A percentile compares a stretch with the other conserved stretches of the same genome.
Conservation (phyloP, 495 filamentous ascomycete species). For the Bathelium albidoporum region DNA sequence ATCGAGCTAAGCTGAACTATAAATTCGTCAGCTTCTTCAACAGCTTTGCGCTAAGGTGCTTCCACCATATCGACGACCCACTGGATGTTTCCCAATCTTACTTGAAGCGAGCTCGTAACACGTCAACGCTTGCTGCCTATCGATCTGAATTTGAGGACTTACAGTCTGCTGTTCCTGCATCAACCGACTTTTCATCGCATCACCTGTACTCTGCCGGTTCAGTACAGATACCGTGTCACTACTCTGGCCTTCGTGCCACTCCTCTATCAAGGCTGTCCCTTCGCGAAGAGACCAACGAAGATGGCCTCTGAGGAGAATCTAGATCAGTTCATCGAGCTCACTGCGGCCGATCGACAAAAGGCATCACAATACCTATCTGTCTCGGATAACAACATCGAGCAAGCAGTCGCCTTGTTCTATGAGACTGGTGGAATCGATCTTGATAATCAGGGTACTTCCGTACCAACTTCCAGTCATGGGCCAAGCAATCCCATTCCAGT, state of each 20-base stretch:
- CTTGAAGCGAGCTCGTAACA: neutral
- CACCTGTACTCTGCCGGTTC: neutral
- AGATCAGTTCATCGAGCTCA: constrained; percentile 58
- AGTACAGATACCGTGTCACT: neutral
- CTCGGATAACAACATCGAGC: constrained; percentile 67
- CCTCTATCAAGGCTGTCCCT: neutral
- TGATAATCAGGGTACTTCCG: constrained; percentile 35
- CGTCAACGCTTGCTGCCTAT: neutral
- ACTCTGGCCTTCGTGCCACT: neutral
- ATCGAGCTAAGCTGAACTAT: neutral
- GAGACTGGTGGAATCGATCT: constrained; percentile 54
- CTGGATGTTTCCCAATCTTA: no score
- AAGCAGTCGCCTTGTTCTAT: constrained; percentile 84
- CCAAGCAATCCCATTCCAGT: constrained; percentile 23
- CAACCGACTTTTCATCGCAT: neutral
- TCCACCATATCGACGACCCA: no score
- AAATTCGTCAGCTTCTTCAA: no score
- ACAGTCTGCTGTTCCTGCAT: neutral
- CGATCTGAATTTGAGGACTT: neutral
- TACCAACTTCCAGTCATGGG: constrained; percentile 30
- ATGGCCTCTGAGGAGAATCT: constrained; percentile 35
- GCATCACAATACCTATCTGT: constrained; percentile 73
- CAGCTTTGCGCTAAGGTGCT: no score
- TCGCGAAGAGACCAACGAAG: neutral
- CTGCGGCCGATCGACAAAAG: constrained; percentile 48